Conservation (phyloP, 768 basidiomycete genomes). For the Pisolithus microcarpus region DNA sequence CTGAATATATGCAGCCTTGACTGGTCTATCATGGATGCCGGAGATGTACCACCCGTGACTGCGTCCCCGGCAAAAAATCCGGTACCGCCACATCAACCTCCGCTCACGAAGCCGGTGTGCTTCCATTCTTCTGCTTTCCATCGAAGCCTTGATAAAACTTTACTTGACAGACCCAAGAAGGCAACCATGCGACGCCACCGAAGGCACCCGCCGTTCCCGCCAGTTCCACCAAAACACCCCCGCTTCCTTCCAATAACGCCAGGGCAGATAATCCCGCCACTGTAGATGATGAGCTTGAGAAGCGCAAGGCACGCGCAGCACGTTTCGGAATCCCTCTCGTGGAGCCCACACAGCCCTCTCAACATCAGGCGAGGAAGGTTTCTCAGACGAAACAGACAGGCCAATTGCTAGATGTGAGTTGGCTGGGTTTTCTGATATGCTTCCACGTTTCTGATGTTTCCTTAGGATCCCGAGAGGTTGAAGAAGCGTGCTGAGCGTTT, state of each 20-base stretch:
- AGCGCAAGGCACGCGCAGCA: conserved; percentile 53
- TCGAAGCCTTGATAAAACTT: too few relatives aligned
- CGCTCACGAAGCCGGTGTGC: conserved; percentile 1
- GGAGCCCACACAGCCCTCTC: conserved; percentile 29
- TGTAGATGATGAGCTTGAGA: conserved; percentile 46
- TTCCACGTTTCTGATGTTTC: neutral
- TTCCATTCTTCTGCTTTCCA: neutral
- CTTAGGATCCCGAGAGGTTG: conserved; percentile 44
- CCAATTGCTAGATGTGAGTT: neutral
- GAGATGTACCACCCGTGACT: conserved; percentile 6
- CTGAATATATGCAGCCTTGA: conserved; percentile 30
- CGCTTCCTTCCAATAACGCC: neutral
- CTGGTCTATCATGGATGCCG: conserved; percentile 33
- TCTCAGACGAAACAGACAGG: neutral
- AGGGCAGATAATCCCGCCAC: conserved; percentile 3
- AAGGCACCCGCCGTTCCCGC: neutral
- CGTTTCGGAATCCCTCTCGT: conserved; percentile 68
- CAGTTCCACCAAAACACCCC: neutral
- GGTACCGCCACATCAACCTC: conserved; percentile 3
- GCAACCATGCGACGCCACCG: neutral
- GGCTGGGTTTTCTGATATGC: neutral
- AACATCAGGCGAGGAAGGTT: conserved; percentile 14
- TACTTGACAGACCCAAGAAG: conserved; percentile 1
- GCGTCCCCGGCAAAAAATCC: conserved; percentile 1
- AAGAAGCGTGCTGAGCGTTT: conserved; percentile 52